Percentiles rank a stretch among this genome's conserved stretches.
Evolutionary conservation across 2,329 filamentous ascomycete species (phyloP).

Genomic region (Thelonectria olida): DNA sequence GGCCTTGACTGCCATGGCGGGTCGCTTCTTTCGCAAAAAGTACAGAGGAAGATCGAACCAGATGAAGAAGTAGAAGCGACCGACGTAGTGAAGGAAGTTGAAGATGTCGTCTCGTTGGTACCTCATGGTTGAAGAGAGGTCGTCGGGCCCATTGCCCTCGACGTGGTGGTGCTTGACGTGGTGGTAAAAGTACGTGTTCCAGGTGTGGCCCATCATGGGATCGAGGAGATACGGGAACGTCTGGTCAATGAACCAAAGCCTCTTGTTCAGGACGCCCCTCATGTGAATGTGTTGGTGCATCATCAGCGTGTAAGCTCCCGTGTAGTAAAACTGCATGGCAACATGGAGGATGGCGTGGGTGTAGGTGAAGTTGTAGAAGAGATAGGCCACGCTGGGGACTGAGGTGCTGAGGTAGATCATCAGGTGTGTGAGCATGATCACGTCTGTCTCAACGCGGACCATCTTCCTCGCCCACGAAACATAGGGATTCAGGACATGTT

Average conservation of each 20-base stretch:
- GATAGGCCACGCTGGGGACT: constrained; percentile 71
- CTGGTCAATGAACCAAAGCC: constrained; percentile 65
- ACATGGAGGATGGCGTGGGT: constrained; percentile 73
- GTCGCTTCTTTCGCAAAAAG: constrained; percentile 72
- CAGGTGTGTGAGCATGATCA: constrained; percentile 81
- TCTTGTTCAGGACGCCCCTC: constrained; percentile 70
- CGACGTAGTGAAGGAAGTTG: constrained; percentile 77
- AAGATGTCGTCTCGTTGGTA: constrained; percentile 76
- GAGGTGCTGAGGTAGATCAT: constrained; percentile 76
- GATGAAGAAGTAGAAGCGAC: constrained; percentile 76
- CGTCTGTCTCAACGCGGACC: constrained; percentile 75
- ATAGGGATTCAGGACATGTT: constrained; percentile 67
- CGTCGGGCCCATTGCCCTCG: constrained; percentile 80
- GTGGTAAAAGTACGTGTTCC: constrained; percentile 87
- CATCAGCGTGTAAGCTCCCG: constrained; percentile 80
- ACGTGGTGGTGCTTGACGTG: constrained; percentile 89
- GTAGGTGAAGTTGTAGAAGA: constrained; percentile 74
- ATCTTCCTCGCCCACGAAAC: constrained; percentile 61
- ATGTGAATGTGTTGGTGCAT: constrained; percentile 88
- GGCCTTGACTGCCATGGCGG: constrained; percentile 61
- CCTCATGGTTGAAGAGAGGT: constrained; percentile 78
- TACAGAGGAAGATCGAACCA: constrained; percentile 82
- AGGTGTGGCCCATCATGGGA: constrained; percentile 83
- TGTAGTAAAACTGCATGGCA: constrained; percentile 72
- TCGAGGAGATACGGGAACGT: constrained; percentile 78